Percentiles rank a stretch among this genome's conserved stretches.
phyloP scores from a whole-genome alignment of 106 monocot genomes.

The Posidonia australis region DNA sequence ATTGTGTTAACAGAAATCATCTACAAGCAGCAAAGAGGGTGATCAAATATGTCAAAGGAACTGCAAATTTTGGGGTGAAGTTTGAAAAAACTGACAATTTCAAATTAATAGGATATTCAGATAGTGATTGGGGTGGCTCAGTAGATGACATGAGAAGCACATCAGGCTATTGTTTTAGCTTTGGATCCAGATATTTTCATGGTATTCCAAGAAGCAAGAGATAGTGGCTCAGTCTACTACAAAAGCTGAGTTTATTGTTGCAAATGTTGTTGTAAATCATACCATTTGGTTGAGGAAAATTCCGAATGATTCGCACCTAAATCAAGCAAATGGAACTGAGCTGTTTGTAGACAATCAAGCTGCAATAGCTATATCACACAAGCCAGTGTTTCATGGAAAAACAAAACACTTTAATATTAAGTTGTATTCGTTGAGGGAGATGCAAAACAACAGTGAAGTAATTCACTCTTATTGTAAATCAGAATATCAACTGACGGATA shows the following conservation, averaged over 20 bases:
- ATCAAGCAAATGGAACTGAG: not conserved
- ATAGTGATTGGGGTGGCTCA: conserved; percentile 5
- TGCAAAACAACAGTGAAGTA: no score
- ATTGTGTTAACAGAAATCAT: not conserved
- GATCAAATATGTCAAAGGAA: conserved; percentile 1
- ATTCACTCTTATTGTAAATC: not conserved
- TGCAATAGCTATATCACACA: no score
- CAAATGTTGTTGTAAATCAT: not conserved
- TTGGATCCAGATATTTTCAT: conserved; percentile 3
- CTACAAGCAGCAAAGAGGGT: not conserved
- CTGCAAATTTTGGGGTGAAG: not conserved
- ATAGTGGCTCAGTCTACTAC: not conserved
- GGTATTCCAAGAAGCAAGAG: conserved; percentile 6
- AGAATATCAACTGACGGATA: not conserved
- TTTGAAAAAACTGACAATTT: not conserved
- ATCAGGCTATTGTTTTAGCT: conserved; percentile 1
- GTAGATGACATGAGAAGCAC: conserved; percentile 6
- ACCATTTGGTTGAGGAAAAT: not conserved
- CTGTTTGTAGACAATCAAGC: not conserved
- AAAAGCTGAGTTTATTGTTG: not conserved
- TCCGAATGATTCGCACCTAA: not conserved
- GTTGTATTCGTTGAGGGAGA: no score
- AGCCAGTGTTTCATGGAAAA: no score
- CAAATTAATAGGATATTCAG: not conserved
- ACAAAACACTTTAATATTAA: no score